phyloP scores from a whole-genome alignment of 139 green algal species.

The Tetraselmis striata region DNA sequence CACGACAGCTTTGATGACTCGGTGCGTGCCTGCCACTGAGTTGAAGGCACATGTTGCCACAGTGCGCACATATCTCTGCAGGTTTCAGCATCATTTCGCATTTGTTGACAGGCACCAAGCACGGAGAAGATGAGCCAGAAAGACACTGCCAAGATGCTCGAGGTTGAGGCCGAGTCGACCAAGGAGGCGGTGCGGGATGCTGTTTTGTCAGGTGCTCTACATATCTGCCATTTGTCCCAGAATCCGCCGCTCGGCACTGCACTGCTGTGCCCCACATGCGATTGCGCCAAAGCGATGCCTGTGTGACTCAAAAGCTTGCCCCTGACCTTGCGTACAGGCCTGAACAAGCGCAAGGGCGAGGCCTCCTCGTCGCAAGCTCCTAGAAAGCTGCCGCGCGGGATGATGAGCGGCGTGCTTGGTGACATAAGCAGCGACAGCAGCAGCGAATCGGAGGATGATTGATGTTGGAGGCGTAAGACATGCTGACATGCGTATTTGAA shows the following conservation, averaged over 20 bases:
- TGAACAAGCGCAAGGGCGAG: background rate
- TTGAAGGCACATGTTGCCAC: background rate
- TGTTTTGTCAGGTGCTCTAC: background rate
- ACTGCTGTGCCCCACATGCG: background rate
- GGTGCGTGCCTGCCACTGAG: background rate
- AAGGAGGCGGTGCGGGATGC: background rate
- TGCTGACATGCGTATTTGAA: too few relatives aligned
- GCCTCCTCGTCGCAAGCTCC: background rate
- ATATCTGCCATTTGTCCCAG: background rate
- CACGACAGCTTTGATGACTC: background rate
- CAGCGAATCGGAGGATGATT: background rate
- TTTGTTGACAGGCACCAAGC: background rate
- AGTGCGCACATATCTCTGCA: background rate
- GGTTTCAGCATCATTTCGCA: background rate
- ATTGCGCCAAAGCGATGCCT: background rate
- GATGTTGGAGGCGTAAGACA: too few relatives aligned
- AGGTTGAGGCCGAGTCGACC: background rate
- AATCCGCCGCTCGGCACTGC: too few relatives aligned
- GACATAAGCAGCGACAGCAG: background rate
- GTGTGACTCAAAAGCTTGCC: too few relatives aligned
- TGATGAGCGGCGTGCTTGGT: background rate
- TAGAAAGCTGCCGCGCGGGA: background rate
- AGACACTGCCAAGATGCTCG: background rate
- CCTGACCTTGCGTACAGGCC: too few relatives aligned
- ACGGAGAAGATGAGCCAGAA: background rate